A percentile compares a stretch with the other conserved stretches of the same genome.
Evolutionary conservation across 2,329 filamentous ascomycete species (phyloP).

Genomic region (Intubia oerlemansii): DNA sequence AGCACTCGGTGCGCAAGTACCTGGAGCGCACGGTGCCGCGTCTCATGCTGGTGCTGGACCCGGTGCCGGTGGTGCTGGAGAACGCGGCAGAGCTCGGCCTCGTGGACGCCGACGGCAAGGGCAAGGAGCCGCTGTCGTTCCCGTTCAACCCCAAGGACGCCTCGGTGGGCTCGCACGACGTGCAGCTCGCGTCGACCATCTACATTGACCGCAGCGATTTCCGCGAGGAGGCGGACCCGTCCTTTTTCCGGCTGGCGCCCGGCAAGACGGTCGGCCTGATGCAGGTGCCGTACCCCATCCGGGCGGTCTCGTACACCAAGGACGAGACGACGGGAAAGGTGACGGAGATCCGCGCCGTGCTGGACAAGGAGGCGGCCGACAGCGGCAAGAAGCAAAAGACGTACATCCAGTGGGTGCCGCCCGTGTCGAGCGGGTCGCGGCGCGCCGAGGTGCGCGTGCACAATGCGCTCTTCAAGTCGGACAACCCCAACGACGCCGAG

Average conservation of each 20-base stretch:
- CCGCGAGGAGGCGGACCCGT: slow-evolving; percentile 46
- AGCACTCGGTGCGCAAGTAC: slow-evolving; percentile 66
- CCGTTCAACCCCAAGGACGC: slow-evolving; percentile 73
- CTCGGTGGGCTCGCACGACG: slow-evolving; percentile 36
- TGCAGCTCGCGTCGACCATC: slow-evolving; percentile 51
- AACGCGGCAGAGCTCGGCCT: slow-evolving; percentile 37
- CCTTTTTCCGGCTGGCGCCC: slow-evolving; percentile 61
- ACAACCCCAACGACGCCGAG: slow-evolving; percentile 56
- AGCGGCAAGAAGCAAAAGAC: slow-evolving; percentile 56
- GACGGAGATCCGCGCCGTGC: slow-evolving; percentile 41
- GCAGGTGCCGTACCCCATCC: slow-evolving; percentile 48
- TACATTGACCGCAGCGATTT: slow-evolving; percentile 75
- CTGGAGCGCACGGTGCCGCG: slow-evolving; percentile 76
- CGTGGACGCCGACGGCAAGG: slow-evolving; percentile 20
- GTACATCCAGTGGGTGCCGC: slow-evolving; percentile 75
- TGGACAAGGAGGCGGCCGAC: slow-evolving; percentile 49
- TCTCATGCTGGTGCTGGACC: slow-evolving; percentile 76
- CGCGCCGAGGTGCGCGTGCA: slow-evolving; percentile 60
- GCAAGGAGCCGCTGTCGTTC: slow-evolving; percentile 36
- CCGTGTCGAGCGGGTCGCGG: slow-evolving; percentile 30
- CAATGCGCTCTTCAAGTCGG: slow-evolving; percentile 68
- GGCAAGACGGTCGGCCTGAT: slow-evolving; percentile 51
- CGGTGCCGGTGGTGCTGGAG: slow-evolving; percentile 63
- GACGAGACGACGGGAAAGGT: slow-evolving; percentile 29
- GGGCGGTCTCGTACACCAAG: slow-evolving; percentile 44